Percentiles rank a stretch among this genome's conserved stretches.
Evolutionary conservation across 2,329 filamentous ascomycete genomes (phyloP).

Genomic region (Claviceps sorghi): DNA sequence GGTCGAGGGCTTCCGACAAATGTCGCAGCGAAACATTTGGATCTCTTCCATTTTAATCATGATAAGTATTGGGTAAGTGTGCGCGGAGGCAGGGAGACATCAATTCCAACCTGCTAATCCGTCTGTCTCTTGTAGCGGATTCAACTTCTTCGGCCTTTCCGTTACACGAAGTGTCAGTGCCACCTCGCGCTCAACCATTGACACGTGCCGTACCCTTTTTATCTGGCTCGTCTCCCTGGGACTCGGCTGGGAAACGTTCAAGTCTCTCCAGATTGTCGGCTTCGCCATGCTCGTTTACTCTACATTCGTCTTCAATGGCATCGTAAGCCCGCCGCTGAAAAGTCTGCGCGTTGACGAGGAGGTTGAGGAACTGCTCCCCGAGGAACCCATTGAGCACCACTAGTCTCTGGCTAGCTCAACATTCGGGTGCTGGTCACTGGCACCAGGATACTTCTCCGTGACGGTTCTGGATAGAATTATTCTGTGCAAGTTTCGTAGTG

Average conservation of each 20-base stretch:
- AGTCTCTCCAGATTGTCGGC: slow-evolving; percentile 84
- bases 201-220: slow-evolving; percentile 92
- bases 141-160: slow-evolving; percentile 96
- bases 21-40: slow-evolving; percentile 54
- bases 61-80: slow-evolving; percentile 77
- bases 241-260: slow-evolving; percentile 93
- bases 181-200: slow-evolving; percentile 87
- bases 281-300: slow-evolving; percentile 89
- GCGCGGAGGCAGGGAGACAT: not conserved
- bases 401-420: slow-evolving; percentile 7
- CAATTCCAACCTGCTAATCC: slow-evolving; percentile 7
- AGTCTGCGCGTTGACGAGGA: slow-evolving; percentile 42
- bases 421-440: not conserved
- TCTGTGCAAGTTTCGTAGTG: too few species aligned
- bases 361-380: slow-evolving; percentile 55
- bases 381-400: slow-evolving; percentile 68
- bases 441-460: too few species aligned
- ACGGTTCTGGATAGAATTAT: not conserved
- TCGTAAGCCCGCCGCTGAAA: slow-evolving; percentile 69
- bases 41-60: slow-evolving; percentile 80
- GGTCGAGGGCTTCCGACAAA: slow-evolving; percentile 67
- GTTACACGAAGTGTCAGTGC: slow-evolving; percentile 83
- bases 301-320: slow-evolving; percentile 90
- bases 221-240: slow-evolving; percentile 94
- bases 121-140: slow-evolving; percentile 45